phyloP scores from a whole-genome alignment of 805 yeast species.

The Metschnikowia bowlesiae region DNA sequence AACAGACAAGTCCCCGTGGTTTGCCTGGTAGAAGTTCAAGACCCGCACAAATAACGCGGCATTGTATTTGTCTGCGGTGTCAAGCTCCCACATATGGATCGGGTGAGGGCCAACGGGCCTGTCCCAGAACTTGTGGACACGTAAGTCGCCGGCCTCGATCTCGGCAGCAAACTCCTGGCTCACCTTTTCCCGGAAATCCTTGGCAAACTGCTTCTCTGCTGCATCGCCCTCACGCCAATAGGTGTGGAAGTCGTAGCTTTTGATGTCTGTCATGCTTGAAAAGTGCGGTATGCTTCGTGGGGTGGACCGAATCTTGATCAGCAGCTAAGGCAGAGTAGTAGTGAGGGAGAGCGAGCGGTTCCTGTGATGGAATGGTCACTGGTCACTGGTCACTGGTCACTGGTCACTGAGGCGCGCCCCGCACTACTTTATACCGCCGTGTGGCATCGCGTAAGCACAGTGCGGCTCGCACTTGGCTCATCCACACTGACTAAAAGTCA shows the following conservation, averaged over 20 bases:
- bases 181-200: conserved; percentile 36
- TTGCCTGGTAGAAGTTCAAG: conserved; percentile 48
- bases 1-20: conserved; percentile 50
- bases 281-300: too few relatives aligned
- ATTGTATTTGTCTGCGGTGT: conserved; percentile 27
- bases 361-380: too few relatives aligned
- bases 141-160: conserved; percentile 35
- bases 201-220: conserved; percentile 32
- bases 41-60: conserved; percentile 43
- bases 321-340: background rate
- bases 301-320: background rate
- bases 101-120: conserved; percentile 58
- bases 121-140: conserved; percentile 44
- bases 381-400: too few relatives aligned
- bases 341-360: too few relatives aligned
- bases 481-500: background rate
- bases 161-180: conserved; percentile 40
- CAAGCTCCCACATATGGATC: conserved; percentile 54
- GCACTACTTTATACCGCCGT: too few relatives aligned
- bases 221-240: conserved; percentile 41
- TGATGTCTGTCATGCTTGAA: conserved; percentile 2
- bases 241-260: conserved; percentile 50
- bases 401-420: too few relatives aligned
- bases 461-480: background rate
- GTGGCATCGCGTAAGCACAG: background rate